A percentile compares a stretch with the other conserved stretches of the same genome.
Conservation (phyloP, 441 rosid species). For the Populus tomentosa region DNA sequence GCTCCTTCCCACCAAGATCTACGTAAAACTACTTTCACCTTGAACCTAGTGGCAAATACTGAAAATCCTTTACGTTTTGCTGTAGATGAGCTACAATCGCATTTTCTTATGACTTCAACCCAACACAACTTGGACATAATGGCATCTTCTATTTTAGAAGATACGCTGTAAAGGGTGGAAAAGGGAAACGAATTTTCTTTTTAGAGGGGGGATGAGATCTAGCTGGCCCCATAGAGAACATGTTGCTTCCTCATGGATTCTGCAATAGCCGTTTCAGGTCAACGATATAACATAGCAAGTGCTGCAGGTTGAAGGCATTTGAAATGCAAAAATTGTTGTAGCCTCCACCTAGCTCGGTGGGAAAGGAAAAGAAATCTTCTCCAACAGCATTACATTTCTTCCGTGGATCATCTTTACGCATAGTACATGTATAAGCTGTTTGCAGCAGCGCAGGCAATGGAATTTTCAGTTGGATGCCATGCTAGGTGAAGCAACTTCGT, state of each 20-base stretch:
- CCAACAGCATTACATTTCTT: constrained; percentile 47
- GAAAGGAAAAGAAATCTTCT: constrained; percentile 39
- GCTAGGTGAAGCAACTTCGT: constrained; percentile 93
- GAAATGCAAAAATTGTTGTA: constrained; percentile 27
- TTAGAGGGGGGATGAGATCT: constrained; percentile 16
- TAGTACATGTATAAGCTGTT: constrained; percentile 99
- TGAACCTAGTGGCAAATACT: constrained; percentile 48
- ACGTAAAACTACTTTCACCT: constrained; percentile 30
- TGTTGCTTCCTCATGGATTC: constrained; percentile 40
- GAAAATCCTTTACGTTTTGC: constrained; percentile 39
- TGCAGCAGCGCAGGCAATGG: constrained; percentile 96
- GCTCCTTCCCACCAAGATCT: constrained; percentile 54
- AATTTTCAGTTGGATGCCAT: constrained; percentile 96
- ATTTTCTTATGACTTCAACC: constrained; percentile 49
- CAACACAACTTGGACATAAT: constrained; percentile 39
- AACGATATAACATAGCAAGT: constrained; percentile 22
- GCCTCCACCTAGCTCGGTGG: constrained; percentile 41
- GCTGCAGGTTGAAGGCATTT: constrained; percentile 26
- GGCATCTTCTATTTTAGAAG: constrained; percentile 49
- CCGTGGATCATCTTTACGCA: constrained; percentile 60
- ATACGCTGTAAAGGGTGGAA: constrained; percentile 17
- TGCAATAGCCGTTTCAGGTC: constrained; percentile 27
- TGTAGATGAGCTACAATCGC: constrained; percentile 59
- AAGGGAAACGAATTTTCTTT: neutral
- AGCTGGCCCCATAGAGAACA: constrained; percentile 38